These are phyloP conservation scores for Malbranchea cinnamomea DNA, from an alignment of 2,329 filamentous ascomycete species.

Conservation along the genomic window DNA sequence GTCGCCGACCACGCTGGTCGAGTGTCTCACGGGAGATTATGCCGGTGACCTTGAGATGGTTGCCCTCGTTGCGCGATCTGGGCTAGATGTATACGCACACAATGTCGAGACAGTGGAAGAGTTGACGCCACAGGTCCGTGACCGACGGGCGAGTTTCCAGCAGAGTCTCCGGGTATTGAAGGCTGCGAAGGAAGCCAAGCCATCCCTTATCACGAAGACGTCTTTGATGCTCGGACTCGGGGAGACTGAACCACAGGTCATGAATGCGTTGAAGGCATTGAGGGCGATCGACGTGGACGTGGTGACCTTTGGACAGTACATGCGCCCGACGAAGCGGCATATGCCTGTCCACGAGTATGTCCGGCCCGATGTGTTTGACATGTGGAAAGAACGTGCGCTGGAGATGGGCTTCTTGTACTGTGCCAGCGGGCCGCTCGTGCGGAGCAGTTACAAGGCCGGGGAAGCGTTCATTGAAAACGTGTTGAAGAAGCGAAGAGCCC, in stretches of 20 bases:
- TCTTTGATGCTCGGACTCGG: conserved; percentile 93
- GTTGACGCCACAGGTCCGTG: conserved; percentile 76
- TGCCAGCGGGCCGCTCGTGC: conserved; percentile 79
- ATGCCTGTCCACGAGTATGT: conserved; percentile 95
- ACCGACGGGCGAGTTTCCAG: conserved; percentile 76
- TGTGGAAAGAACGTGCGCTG: conserved; percentile 77
- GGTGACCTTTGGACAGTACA: conserved; percentile 99
- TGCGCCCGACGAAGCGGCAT: conserved; percentile 95
- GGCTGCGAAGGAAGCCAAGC: conserved; percentile 63
- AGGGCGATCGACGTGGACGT: conserved; percentile 74
- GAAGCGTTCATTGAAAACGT: conserved; percentile 99
- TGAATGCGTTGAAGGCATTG: conserved; percentile 64
- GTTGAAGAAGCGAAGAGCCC: conserved; percentile 54
- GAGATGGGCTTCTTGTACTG: conserved; percentile 97
- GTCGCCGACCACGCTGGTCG: conserved; percentile 31
- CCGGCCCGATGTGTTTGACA: conserved; percentile 77
- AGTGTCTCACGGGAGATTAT: conserved; percentile 60
- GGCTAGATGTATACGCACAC: conserved; percentile 91
- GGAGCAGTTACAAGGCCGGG: conserved; percentile 93
- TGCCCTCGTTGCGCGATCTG: conserved; percentile 64
- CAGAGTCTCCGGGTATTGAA: conserved; percentile 69
- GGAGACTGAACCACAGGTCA: conserved; percentile 77
- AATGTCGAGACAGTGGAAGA: conserved; percentile 93
- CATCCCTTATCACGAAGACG: conserved; percentile 89
- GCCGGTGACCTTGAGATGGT: conserved; percentile 78